Percentiles rank a stretch among this genome's conserved stretches.
Conservation (phyloP, 2,329 filamentous ascomycete species). For the Lasiodiplodia hormozganensis region DNA sequence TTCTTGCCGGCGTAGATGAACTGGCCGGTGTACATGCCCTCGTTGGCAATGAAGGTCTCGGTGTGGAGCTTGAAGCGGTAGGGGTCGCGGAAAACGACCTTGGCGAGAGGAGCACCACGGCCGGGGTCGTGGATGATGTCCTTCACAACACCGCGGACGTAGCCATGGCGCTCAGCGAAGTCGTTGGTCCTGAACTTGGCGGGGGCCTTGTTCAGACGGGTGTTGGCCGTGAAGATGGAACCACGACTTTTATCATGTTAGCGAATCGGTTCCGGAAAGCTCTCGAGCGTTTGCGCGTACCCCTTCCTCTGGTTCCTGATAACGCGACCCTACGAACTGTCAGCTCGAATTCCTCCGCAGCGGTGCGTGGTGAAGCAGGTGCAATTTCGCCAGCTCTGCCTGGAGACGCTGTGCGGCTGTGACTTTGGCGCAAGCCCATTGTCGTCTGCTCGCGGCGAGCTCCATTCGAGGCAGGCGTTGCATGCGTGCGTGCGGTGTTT, state of each 20-base stretch:
- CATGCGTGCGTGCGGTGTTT: slow-evolving; percentile 1
- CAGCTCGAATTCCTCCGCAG: slow-evolving; percentile 7
- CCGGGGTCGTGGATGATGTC: slow-evolving; percentile 99
- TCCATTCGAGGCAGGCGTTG: slow-evolving; percentile 3
- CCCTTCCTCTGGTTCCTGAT: slow-evolving; percentile 75
- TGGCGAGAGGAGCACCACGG: slow-evolving; percentile 96
- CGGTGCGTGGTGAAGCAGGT: not conserved
- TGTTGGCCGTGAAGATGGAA: slow-evolving; percentile 75
- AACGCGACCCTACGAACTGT: slow-evolving; percentile 64
- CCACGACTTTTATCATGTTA: slow-evolving; percentile 67
- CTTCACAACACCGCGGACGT: slow-evolving; percentile 96
- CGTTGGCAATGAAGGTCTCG: slow-evolving; percentile 99
- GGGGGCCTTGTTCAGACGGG: slow-evolving; percentile 84
- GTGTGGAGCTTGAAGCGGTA: slow-evolving; percentile 98
- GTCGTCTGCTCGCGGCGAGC: not conserved
- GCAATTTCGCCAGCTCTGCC: slow-evolving; percentile 1
- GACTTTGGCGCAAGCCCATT: slow-evolving; percentile 1
- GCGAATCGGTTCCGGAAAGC: slow-evolving; percentile 19
- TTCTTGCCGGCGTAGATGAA: slow-evolving; percentile 99
- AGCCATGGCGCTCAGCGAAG: slow-evolving; percentile 95
- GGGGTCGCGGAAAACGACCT: slow-evolving; percentile 95
- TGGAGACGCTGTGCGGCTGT: slow-evolving; percentile 2
- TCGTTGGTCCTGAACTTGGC: slow-evolving; percentile 98
- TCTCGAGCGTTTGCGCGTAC: slow-evolving; percentile 28
- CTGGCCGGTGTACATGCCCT: slow-evolving; percentile 99